A percentile compares a stretch with the other conserved stretches of the same genome.
phyloP scores from a whole-genome alignment of 495 filamentous ascomycete species.

The Penicillium chermesinum region DNA sequence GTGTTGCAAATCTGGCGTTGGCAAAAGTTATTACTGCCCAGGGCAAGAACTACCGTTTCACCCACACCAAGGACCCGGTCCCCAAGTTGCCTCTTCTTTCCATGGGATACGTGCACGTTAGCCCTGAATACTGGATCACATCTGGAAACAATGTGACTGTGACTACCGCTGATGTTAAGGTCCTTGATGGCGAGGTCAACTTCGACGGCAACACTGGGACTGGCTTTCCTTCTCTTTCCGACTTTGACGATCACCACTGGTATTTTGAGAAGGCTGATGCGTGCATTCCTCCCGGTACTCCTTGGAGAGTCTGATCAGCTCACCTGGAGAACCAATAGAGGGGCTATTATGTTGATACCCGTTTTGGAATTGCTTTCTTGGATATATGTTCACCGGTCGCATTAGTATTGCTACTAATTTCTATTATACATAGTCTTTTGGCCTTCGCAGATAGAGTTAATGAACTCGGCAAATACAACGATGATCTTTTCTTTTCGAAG shows the following conservation, averaged over 20 bases:
- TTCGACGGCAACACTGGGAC: conserved; percentile 40
- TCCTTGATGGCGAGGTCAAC: conserved; percentile 31
- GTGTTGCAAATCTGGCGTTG: conserved; percentile 53
- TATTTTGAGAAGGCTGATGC: conserved; percentile 39
- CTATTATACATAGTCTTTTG: too few species aligned
- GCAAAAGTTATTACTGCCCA: conserved; percentile 49
- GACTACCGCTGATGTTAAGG: conserved; percentile 27
- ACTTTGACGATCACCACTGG: conserved; percentile 36
- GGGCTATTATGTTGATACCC: too few species aligned
- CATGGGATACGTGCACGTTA: conserved; percentile 54
- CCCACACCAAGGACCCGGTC: conserved; percentile 59
- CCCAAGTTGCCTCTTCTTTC: conserved; percentile 54
- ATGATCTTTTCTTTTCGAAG: too few species aligned
- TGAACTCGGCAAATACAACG: too few species aligned
- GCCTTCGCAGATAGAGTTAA: too few species aligned
- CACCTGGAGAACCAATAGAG: neutral
- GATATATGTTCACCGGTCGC: too few species aligned
- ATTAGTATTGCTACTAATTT: too few species aligned
- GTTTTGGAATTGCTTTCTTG: too few species aligned
- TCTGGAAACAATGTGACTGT: conserved; percentile 30
- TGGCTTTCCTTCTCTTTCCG: conserved; percentile 11
- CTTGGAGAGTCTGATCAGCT: conserved; percentile 10
- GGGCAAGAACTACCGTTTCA: conserved; percentile 56
- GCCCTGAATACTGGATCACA: conserved; percentile 58
- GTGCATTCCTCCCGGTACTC: conserved; percentile 19